phyloP scores from a whole-genome alignment of 495 filamentous ascomycete species.

The Massariosphaeria phaeospora region DNA sequence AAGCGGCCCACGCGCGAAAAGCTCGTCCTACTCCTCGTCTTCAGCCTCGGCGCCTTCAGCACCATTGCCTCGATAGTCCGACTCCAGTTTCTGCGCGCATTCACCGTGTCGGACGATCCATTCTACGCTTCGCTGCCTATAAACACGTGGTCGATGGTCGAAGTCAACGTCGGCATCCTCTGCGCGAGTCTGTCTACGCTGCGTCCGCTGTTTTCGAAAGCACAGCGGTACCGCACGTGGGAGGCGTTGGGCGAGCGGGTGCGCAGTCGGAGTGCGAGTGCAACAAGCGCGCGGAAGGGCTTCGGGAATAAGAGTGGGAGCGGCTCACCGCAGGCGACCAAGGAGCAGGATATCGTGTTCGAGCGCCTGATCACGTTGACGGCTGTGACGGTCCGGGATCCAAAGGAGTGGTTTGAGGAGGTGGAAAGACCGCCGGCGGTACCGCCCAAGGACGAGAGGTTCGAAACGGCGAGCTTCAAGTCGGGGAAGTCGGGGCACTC shows the following conservation, averaged over 20 bases:
- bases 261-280: not conserved
- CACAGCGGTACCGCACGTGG: conserved; percentile 40
- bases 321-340: not conserved
- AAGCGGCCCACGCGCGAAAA: conserved; percentile 45
- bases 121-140: conserved; percentile 40
- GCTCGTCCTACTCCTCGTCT: conserved; percentile 46
- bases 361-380: not conserved
- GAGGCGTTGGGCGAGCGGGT: conserved; percentile 2
- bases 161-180: conserved; percentile 46
- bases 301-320: not conserved
- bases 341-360: not conserved
- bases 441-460: conserved; percentile 8
- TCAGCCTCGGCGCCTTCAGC: conserved; percentile 48
- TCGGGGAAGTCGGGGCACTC: conserved; percentile 26
- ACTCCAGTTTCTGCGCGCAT: conserved; percentile 39
- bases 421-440: conserved; percentile 4
- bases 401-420: not conserved
- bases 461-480: conserved; percentile 17
- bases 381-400: not conserved
- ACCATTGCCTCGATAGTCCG: conserved; percentile 43
- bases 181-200: conserved; percentile 44
- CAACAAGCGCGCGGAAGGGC: not conserved
- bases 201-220: conserved; percentile 40
- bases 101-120: conserved; percentile 19
- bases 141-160: conserved; percentile 46